Base-by-base conservation (phyloP, 1,284 basidiomycete genomes). In the Ceratobasidium papillatum region DNA sequence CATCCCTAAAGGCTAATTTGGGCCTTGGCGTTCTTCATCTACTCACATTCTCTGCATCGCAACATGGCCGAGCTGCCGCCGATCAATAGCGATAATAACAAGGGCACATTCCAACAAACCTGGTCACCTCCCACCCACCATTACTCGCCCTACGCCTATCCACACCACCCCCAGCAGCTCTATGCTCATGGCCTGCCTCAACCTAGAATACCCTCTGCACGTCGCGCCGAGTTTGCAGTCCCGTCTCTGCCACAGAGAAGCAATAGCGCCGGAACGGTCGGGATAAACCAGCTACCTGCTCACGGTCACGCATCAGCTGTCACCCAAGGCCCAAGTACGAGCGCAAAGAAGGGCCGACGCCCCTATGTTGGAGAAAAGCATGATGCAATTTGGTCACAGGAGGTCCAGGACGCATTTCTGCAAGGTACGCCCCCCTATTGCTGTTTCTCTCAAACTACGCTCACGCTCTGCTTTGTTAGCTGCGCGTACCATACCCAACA, bases 341-440 rank as follows among this genome's bases (percentile, higher is more conserved):
- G 54, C 30, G 43, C 66, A 43, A 69, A 58, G 45, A 19, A 52
- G 43, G 66, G 66, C 38, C 36, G 66, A 19, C 51, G 66, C n/a
- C 66, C 66, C 34, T 45, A 69, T 58, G 54, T 41, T 2, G 52
- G 66, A 25, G 66, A 69, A 30, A 47, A 52, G n/a, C 51, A 69
- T 30, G 66, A 69, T 45, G 66, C 66, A 14, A 69, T 84, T 14
- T 84, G 83, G 83, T 82, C 83, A 17, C 78, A 80, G 25, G 82
- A 83, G 49, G 81, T 83, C 58, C 83, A 84, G 75, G 81, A 82
- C 0, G 83, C 82, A 34, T 84, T 84, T 76, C 81, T 82, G 76
- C 80, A 81, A 74, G 81, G 82, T 81, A 65, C 76, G 27, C 25
- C 59, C 38, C 38, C 19, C 17, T 32, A 34, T n/a, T 17, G 1